A percentile compares a stretch with the other conserved stretches of the same genome.
Evolutionary conservation across 2,329 filamentous ascomycete genomes (phyloP).

Genomic region (Epichloe scottii): DNA sequence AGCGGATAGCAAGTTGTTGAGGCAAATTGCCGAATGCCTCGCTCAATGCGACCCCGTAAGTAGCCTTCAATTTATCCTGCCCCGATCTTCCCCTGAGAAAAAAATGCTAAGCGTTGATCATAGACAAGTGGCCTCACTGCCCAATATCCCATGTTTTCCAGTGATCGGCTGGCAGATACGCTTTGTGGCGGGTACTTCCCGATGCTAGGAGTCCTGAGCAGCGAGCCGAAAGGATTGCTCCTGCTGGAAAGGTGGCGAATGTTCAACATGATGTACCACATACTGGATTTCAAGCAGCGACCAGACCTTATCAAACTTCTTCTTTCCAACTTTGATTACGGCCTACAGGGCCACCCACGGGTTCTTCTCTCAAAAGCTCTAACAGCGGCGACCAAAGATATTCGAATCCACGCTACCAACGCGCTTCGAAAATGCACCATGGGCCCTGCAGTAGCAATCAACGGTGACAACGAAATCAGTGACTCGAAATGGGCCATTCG

Average conservation of each 20-base stretch:
- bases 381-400: slow-evolving; percentile 81
- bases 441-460: slow-evolving; percentile 25
- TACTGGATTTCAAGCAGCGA: slow-evolving; percentile 79
- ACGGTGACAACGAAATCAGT: slow-evolving; percentile 29
- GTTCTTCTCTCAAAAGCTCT: slow-evolving; percentile 89
- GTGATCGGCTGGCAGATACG: slow-evolving; percentile 71
- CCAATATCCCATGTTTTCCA: slow-evolving; percentile 78
- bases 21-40: slow-evolving; percentile 90
- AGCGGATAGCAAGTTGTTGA: slow-evolving; percentile 80
- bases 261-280: slow-evolving; percentile 99
- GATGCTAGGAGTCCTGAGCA: slow-evolving; percentile 77
- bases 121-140: slow-evolving; percentile 64
- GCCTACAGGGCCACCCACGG: slow-evolving; percentile 73
- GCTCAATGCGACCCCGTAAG: slow-evolving; percentile 84
- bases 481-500: slow-evolving; percentile 94
- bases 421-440: slow-evolving; percentile 77
- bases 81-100: not conserved
- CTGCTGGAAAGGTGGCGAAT: slow-evolving; percentile 95
- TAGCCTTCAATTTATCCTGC: not conserved
- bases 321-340: slow-evolving; percentile 86
- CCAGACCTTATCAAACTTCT: slow-evolving; percentile 85
- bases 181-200: slow-evolving; percentile 89
- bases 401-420: slow-evolving; percentile 81
- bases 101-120: slow-evolving; percentile 7
- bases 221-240: slow-evolving; percentile 67